A percentile compares a stretch with the other conserved stretches of the same genome.
Evolutionary conservation across 805 yeast species (phyloP).

Genomic region (Ogataea polymorpha): DNA sequence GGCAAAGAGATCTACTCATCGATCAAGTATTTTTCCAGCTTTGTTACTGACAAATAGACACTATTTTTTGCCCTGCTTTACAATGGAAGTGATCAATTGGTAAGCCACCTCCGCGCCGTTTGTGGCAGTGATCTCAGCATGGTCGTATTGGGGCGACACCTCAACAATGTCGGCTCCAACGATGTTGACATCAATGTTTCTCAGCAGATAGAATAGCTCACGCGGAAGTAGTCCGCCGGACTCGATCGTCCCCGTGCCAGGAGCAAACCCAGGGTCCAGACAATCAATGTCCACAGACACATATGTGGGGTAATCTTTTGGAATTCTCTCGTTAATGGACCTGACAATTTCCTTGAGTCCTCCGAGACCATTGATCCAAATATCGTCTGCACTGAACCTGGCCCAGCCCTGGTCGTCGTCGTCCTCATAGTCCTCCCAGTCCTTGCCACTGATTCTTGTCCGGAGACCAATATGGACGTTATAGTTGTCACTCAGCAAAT

Average conservation of each 20-base stretch:
- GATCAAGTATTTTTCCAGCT: conserved; percentile 61
- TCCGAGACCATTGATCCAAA: conserved; percentile 60
- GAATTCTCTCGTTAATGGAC: conserved; percentile 52
- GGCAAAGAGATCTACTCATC: conserved; percentile 73
- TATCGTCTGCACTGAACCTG: conserved; percentile 69
- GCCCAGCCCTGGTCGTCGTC: conserved; percentile 69
- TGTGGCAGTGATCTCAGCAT: conserved; percentile 61
- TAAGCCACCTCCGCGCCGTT: conserved; percentile 71
- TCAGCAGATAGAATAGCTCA: conserved; percentile 47
- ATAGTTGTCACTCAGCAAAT: conserved; percentile 48
- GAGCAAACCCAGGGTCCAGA: conserved; percentile 55
- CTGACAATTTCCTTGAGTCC: conserved; percentile 47
- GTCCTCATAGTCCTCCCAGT: conserved; percentile 58
- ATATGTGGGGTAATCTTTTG: conserved; percentile 65
- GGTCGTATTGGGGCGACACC: conserved; percentile 63
- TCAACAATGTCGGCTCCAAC: conserved; percentile 60
- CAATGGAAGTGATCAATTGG: conserved; percentile 74
- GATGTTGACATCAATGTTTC: conserved; percentile 44
- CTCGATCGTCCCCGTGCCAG: conserved; percentile 59
- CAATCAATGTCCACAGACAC: conserved; percentile 75
- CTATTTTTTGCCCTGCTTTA: conserved; percentile 41
- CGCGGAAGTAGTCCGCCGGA: conserved; percentile 59
- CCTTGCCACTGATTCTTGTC: conserved; percentile 64
- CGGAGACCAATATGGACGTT: conserved; percentile 77
- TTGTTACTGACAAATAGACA: conserved; percentile 28